Conservation (phyloP, 1,284 basidiomycete species). For the Singerocomus rubriflavus region DNA sequence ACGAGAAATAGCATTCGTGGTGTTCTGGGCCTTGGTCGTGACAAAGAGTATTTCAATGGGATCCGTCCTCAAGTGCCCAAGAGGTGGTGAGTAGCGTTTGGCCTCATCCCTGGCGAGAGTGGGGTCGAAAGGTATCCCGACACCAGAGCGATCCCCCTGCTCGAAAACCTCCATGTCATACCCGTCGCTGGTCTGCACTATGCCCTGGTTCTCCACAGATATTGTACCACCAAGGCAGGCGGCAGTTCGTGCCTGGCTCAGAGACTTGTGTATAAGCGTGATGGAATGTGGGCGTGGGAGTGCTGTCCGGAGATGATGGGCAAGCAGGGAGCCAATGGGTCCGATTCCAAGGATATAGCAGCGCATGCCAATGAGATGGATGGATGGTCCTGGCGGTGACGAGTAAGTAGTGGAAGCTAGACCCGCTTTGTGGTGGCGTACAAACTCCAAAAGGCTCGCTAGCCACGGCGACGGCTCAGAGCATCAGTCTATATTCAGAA, state of each 20-base stretch:
- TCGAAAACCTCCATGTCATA: conserved; percentile 50
- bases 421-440: too few relatives aligned
- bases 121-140: conserved; percentile 23
- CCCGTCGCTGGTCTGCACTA: conserved; percentile 39
- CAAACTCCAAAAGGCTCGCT: too few relatives aligned
- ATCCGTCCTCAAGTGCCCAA: conserved; percentile 18
- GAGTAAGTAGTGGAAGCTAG: background rate
- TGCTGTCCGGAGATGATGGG: conserved; percentile 69
- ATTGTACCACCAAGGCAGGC: conserved; percentile 36
- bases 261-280: conserved; percentile 62
- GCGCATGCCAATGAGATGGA: conserved; percentile 46
- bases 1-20: conserved; percentile 53
- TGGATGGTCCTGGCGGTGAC: background rate
- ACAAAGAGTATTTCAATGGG: conserved; percentile 75
- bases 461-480: too few relatives aligned
- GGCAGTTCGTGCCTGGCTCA: conserved; percentile 35
- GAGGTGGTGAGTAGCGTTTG: conserved; percentile 21
- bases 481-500: conserved; percentile 5
- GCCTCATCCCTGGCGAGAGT: conserved; percentile 10
- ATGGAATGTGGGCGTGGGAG: conserved; percentile 55
- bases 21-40: conserved; percentile 76
- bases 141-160: conserved; percentile 23
- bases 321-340: conserved; percentile 77
- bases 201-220: conserved; percentile 48
- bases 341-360: conserved; percentile 77